Evolutionary conservation across 139 green algal species (phyloP).

Genomic region (Chlorella sp.): DNA sequence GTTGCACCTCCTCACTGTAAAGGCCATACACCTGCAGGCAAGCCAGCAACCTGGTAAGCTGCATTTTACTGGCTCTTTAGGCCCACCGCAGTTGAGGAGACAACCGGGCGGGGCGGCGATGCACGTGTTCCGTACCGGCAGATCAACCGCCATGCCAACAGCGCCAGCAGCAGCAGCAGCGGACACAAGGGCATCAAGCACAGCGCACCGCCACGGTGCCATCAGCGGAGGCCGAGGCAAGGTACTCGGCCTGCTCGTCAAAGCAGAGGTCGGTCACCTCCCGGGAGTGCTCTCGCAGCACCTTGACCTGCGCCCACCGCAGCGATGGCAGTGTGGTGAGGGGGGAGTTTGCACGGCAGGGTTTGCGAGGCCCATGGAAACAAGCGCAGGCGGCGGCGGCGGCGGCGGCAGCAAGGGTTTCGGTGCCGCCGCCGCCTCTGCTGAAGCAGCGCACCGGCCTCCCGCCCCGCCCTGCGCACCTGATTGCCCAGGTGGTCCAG

Average conservation of each 20-base stretch:
- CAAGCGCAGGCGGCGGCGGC: too few relatives aligned
- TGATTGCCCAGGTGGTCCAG: slow-evolving; percentile 90
- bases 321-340: too few relatives aligned
- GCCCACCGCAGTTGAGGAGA: too few relatives aligned
- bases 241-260: slow-evolving; percentile 76
- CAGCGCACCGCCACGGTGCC: slow-evolving; percentile 70
- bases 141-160: too few relatives aligned
- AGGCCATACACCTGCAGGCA: slow-evolving; percentile 56
- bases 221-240: slow-evolving; percentile 87
- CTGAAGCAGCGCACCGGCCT: background rate
- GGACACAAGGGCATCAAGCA: background rate
- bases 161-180: background rate
- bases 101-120: too few relatives aligned
- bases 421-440: background rate
- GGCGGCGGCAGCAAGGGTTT: background rate
- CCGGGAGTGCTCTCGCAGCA: slow-evolving; percentile 59
- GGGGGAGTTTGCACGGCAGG: background rate
- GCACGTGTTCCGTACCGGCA: too few relatives aligned
- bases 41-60: too few relatives aligned
- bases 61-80: too few relatives aligned
- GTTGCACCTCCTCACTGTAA: slow-evolving; percentile 68
- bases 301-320: slow-evolving; percentile 59
- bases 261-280: slow-evolving; percentile 83
- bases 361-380: background rate
- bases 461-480: slow-evolving; percentile 38